Base-by-base conservation (phyloP, 305 asterid species). In the Vinca major region DNA sequence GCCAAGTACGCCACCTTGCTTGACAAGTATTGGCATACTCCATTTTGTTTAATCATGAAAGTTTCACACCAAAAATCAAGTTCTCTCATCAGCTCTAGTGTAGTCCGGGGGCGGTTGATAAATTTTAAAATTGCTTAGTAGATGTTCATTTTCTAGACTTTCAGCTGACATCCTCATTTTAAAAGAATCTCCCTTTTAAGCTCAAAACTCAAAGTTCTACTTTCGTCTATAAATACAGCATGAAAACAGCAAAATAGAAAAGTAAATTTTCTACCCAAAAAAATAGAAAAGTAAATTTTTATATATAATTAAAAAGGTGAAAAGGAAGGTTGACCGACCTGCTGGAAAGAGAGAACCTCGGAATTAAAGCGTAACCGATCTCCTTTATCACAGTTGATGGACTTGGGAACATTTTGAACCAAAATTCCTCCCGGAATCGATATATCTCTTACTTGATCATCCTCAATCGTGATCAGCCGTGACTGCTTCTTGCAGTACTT, bases 281-380 rank as follows among this genome's bases (percentile, higher is more conserved):
- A 63, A 47, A 64, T 11, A 20, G 9, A 11, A 63, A 63, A 47
- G 0, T 7, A 13, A n/a, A 49, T 26, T 3, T 61, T 20, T 63
- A 45, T 26, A 26, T 26, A 26, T 26, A 26, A 44, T 56, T 19
- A 14, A 21, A 20, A 41, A 36, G 39, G 16, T 36, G 16, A 26
- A 56, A 56, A 21, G 3, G 62, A 56, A 19, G 19, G 53, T 45
- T 36, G 75, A 89, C 96, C 96, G 75, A 89, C 96, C 96, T 89
- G 86, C 80, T 87, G 95, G 77, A 89, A 89, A 36, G 90, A 56
- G 10, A 87, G 75, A 70, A 84, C 83, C 67, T 89, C 95, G 62
- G 96, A 81, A 75, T 86, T 80, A 74, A 84, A 86, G 11, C 96
- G 88, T 83, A 83, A 74, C 43, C 89, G 89, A 61, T 89, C 96